These are phyloP conservation scores for Dunaliella primolecta DNA, from an alignment of 139 green algal genomes.

Conservation along the genomic window DNA sequence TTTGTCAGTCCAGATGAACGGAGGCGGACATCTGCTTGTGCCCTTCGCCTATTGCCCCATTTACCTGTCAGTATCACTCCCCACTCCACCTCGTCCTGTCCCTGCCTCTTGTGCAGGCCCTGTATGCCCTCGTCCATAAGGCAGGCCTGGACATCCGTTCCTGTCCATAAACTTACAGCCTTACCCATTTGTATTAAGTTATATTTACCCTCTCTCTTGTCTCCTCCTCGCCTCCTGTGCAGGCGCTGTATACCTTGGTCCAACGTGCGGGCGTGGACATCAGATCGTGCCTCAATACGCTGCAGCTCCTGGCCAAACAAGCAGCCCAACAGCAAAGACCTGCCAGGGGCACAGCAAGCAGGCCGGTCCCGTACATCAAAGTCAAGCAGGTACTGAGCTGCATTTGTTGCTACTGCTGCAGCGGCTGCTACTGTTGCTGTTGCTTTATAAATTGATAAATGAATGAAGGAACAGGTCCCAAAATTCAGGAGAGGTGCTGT, in stretches of 20 bases:
- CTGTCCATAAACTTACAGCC: no score
- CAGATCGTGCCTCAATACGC: slow-evolving; percentile 88
- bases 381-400: slow-evolving; percentile 2
- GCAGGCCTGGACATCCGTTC: no score
- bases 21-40: no score
- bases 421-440: no score
- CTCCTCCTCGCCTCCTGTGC: not conserved
- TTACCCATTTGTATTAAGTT: no score
- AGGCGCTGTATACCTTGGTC: slow-evolving; percentile 38
- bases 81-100: not conserved
- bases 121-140: no score
- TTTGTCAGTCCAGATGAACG: no score
- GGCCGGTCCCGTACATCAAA: not conserved
- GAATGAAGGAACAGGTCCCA: no score
- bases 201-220: no score
- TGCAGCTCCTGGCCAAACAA: slow-evolving; percentile 75
- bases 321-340: slow-evolving; percentile 6
- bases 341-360: not conserved
- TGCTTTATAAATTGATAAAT: no score
- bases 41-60: not conserved
- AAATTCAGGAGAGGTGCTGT: no score
- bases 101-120: not conserved
- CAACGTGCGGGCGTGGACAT: slow-evolving; percentile 73
- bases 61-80: not conserved
- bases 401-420: no score